Base-by-base conservation (phyloP, 805 yeast genomes). In the Saturnispora zaruensis region DNA sequence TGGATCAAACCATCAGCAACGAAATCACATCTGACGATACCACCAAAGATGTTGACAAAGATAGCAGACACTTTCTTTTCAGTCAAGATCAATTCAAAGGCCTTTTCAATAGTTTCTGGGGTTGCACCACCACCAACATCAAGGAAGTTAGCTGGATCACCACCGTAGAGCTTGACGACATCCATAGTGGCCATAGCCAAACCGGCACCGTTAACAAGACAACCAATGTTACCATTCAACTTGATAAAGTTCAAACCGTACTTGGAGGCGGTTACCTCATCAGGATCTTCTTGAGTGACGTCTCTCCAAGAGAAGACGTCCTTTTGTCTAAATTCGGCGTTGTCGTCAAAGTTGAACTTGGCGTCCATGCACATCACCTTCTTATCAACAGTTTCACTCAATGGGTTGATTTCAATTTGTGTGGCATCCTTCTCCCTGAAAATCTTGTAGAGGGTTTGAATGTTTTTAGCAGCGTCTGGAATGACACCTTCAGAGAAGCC, bases 61-160 rank as follows among this genome's bases (percentile, higher is more conserved):
- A 93, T 93, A 66, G 96, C 96, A 63, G 86, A 81, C 59, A 93
- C 97, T 63, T 82, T 80, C 65, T 80, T 72, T 75, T 93, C 97
- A 53, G 93, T 78, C 66, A 95, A 75, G 64, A 93, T 91, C 70
- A 93, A 80, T 72, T 82, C 84, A 76, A 93, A 91, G 51, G 98
- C 99, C 73, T 85, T 85, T 76, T 90, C 95, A 66, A 93, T 93
- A 64, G 99, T 91, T 73, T 87, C 86, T 59, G 98, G 97, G 56
- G 98, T 93, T 62, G 99, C 99, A 71, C 96, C 96, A 77, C 99
- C 99, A 77, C 99, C 99, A 72, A 96, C 93, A 77, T 93, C 99
- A 69, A 93, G 81, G 81, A 93, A 93, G 79, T 93, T 93, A 58
- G 99, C 99, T 63, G 99, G 99, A 60, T 81, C 86, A 70, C 99